These are phyloP conservation scores for Coccomyxa subellipsoidea DNA, from an alignment of 163 green algal genomes.

Conservation along the genomic window DNA sequence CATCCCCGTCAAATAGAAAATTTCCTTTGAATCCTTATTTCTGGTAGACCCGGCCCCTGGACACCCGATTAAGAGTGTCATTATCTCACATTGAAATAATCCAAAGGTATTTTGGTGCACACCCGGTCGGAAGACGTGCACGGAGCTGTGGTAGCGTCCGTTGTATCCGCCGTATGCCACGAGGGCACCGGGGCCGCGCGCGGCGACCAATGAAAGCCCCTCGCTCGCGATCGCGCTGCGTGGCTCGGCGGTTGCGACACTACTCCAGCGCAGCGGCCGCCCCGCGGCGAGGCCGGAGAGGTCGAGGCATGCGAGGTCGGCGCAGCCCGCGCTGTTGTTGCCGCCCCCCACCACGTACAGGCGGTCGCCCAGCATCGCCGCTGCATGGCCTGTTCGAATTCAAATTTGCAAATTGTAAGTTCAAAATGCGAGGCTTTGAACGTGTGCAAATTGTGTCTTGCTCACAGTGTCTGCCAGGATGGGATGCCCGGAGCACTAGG, in stretches of 20 bases:
- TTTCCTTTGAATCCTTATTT: too few relatives aligned
- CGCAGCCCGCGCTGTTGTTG: conserved; percentile 81
- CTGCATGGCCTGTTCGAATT: conserved; percentile 82
- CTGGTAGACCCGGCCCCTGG: neutral
- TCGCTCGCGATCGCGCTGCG: conserved; percentile 69
- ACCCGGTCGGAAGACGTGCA: conserved; percentile 58
- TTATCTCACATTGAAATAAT: too few relatives aligned
- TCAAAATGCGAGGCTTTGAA: too few relatives aligned
- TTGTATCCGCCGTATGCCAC: conserved; percentile 90
- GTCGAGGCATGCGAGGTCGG: conserved; percentile 73
- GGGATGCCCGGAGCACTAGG: too few relatives aligned
- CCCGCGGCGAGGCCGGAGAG: conserved; percentile 35
- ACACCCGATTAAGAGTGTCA: neutral
- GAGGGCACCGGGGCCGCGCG: conserved; percentile 50
- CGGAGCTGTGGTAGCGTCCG: conserved; percentile 73
- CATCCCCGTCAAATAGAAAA: too few relatives aligned
- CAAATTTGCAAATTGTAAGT: too few relatives aligned
- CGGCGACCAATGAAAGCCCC: conserved; percentile 41
- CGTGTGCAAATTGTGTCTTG: too few relatives aligned
- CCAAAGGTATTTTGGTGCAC: too few relatives aligned
- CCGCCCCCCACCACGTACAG: conserved; percentile 89
- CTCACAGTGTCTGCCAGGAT: too few relatives aligned
- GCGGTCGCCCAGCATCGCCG: conserved; percentile 54
- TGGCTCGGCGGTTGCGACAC: neutral
- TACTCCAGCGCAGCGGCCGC: conserved; percentile 10